Evolutionary conservation across 2,329 filamentous ascomycete genomes (phyloP), one percentile per base, ranked within the genome.

Genomic region (Samsoniella hepiali): DNA sequence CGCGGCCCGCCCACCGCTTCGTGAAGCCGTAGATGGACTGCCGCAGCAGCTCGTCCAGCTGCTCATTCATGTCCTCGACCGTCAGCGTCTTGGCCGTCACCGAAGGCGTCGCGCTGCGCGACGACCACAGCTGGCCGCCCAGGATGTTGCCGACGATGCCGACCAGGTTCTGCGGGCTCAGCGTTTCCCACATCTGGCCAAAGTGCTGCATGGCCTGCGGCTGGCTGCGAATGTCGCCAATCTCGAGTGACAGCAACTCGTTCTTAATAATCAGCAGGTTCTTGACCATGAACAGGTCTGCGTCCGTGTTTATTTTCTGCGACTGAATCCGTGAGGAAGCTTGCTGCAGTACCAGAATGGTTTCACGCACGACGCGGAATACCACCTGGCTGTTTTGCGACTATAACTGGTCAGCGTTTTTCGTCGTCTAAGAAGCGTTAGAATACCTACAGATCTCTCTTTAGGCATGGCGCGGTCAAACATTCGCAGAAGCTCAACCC

Each of bases 231-330:
- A 87, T 82, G 67, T 88, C 85, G 58, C 85, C 93, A 68, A 99
- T 97, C 77, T 99, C 95, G 66, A 99, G 93, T 10, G 93, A 93
- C 32, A 99, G 88, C 58, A 99, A 90, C 73, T 97, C 91, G 73
- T 97, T 96, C 76, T 98, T 98, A 58, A 99, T 85, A 57, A 97
- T 89, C 57, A 99, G 88, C 2, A 99, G 84, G 73, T 99, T 97
- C 69, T 94, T 95, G 70, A 99, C 89, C 71, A 97, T 88, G 76
- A 99, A 99, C 5, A 99, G 83, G 68, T 97, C 91, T 0, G 90
- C 85, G 72, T 98, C 93, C 7, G 88, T 73, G 29, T 83, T 81
- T 63, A 76, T 72, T 67, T 81, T 82, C 66, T 85, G 86, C 42
- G 83, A 83, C 63, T 87, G 84, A 68, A 96, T 89, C 65, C 85